Evolutionary conservation across 2,329 filamentous ascomycete genomes (phyloP).

Genomic region (Clonostachys byssicola): DNA sequence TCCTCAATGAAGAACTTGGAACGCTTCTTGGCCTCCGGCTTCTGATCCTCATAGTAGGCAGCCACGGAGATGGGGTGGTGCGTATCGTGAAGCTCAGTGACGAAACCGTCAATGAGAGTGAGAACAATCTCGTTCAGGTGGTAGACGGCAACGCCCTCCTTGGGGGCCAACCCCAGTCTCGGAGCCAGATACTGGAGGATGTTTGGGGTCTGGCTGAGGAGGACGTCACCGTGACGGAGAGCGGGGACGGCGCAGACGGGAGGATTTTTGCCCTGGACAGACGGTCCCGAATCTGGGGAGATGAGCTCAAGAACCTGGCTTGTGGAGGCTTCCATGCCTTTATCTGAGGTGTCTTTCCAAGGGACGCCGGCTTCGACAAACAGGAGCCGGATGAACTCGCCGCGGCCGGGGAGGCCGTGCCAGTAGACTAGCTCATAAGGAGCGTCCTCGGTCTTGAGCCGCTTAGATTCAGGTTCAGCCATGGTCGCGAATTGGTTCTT

Average conservation of each 20-base stretch:
- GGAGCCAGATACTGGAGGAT: conserved; percentile 69
- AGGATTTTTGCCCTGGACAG: conserved; percentile 41
- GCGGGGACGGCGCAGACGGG: conserved; percentile 65
- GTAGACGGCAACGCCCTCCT: conserved; percentile 37
- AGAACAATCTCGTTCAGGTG: conserved; percentile 60
- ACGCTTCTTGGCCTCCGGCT: conserved; percentile 56
- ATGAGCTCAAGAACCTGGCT: conserved; percentile 43
- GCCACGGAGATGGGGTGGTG: conserved; percentile 64
- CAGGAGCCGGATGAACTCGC: conserved; percentile 67
- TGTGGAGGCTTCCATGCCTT: conserved; percentile 39
- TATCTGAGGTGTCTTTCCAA: conserved; percentile 52
- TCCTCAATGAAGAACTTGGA: conserved; percentile 53
- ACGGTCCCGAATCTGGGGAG: conserved; percentile 39
- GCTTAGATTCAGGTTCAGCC: conserved; percentile 16
- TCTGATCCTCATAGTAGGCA: conserved; percentile 73
- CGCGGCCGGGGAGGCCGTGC: conserved; percentile 67
- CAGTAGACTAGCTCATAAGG: conserved; percentile 69
- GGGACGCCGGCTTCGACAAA: conserved; percentile 64
- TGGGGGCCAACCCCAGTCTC: conserved; percentile 49
- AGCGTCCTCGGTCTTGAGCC: conserved; percentile 27
- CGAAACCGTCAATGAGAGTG: conserved; percentile 67
- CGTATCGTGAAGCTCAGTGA: conserved; percentile 69
- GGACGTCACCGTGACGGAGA: conserved; percentile 56
- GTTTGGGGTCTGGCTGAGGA: conserved; percentile 67
- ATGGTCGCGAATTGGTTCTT: neutral